Base-by-base conservation (phyloP, 2,329 filamentous ascomycete species). In the Beauveria brongniartii region DNA sequence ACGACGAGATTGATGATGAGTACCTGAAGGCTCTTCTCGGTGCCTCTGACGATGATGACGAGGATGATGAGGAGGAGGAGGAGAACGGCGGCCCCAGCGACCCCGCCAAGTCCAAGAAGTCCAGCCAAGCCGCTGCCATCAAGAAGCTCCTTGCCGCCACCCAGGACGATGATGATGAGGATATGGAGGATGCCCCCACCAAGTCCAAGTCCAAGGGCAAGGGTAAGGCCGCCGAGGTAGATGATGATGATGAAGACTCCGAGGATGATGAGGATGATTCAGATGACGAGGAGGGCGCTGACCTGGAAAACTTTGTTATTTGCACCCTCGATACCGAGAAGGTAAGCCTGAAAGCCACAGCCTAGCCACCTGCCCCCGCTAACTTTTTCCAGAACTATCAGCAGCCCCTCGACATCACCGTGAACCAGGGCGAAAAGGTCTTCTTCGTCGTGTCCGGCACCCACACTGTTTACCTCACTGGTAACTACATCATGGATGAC, bases 281-380 rank as follows among this genome's bases (percentile, higher is more conserved):
- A n/a, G 78, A 81, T 40, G 83, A 85, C 37, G 83, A 82, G 7
- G 83, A 85, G 47, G 83, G 82, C 28, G 75, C 83, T 58, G 85
- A 91, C 70, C 79, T 93, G 58, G 91, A 97, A 75, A 90, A 97
- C 80, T 91, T 90, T 69, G 92, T 97, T 68, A 79, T 99, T 69
- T 99, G 94, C 85, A 99, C 94, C 64, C 85, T 99, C 59, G 92
- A 97, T 78, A 90, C 92, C 37, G 86, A 91, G 75, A 90, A 88
- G 80, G 94, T 97, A 87, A 74, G 83, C 72, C 61, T 61, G 62
- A 5, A 26, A 3, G n/a, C 14, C 9, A 9, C 24, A 44, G 10
- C 10, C 40, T 16, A 20, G 14, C 7, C 6, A 14, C 24, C 40
- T 46, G 14, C 41, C 57, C 16, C 55, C 47, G 50, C 68, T 77